Evolutionary conservation across 352 stramenopile genomes (phyloP), one percentile per base, ranked within the genome.

Genomic region (Pythium periplocum): DNA sequence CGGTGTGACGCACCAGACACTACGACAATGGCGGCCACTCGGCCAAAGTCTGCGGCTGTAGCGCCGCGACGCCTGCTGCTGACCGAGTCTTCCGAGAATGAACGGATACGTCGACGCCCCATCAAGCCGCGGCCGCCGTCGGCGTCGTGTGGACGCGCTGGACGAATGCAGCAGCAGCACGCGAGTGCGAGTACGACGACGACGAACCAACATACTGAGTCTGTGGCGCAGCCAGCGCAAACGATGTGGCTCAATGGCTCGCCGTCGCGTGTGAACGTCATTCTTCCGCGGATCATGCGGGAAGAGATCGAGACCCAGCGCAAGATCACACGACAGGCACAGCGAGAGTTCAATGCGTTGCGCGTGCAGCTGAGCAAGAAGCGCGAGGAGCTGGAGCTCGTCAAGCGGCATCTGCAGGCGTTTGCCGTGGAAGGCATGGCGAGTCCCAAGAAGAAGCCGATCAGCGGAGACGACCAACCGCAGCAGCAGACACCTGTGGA

Each of bases 281-380:
- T 86, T 12, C 52, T 71, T 0, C 61, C 76, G 33, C 68, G 51
- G 0, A 62, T 86, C n/a, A 53, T 86, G 9, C 70, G 66, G 31
- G 69, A 88, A 48, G 77, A 88, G 53, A 79, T 86, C 40, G 64
- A 75, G 46, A 66, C 66, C 26, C 77, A 88, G 56, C 69, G 77
- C 17, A 50, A 51, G 10, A 61, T 85, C 6, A 83, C 71, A 1
- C 57, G 68, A 1, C 62, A 75, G 3, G 71, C 71, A 0, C 72
- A 85, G 42, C 68, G 62, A 4, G 64, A 83, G 44, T 62, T 74
- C 11, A 71, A 81, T n/a, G 61, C 66, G 30, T 40, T 83, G 7
- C 61, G 80, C n/a, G 48, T 63, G 3, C 48, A 63, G 31, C 64
- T 75, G 11, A 33, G 35, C 4, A 39, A 64, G 12, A 80, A 73